Evolutionary conservation across 148 eudicot species (phyloP), one percentile per base, ranked within the genome.

Genomic region (Salicornia ramosissima): DNA sequence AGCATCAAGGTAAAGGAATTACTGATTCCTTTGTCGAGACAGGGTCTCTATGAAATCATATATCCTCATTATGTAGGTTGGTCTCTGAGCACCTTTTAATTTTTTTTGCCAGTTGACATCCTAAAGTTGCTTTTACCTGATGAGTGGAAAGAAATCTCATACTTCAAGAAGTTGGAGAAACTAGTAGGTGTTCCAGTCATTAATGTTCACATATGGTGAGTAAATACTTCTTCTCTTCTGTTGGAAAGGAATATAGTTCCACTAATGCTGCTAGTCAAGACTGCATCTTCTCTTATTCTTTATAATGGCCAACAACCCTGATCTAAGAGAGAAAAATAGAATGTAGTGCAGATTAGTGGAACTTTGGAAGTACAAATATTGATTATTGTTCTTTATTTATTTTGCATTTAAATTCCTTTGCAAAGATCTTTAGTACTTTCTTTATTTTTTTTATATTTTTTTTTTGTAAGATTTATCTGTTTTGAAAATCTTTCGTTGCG

Each of bases 201-300:
- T 68, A 90, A 90, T 77, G 93, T 94, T 75, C 99, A 94, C 87
- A 90, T 94, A 83, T 94, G 97, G 99, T 94, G 57, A 81, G 99
- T 83, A 53, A 47, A 66, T 40, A 14, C 22, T 52, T 50, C 50
- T 77, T n/a, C 52, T 49, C 14, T 57, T 70, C 53, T 31, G 16
- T 30, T 16, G 45, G 22, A 15, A 13, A 22, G 45, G 22, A 15
- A 13, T 43, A 55, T 39, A n/a, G n/a, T 62, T 30, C 36, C 10
- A 4, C 26, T 60, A 18, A 15, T 45, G 57, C 47, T 46, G 11
- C 21, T 19, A 21, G 19, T 43, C 14, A 53, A 46, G 2, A 28
- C 19, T 28, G 25, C 25, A 14, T 57, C 33, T 59, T 19, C 42
- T 59, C 28, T 64, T 30, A 8, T 22, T 65, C 19, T 42, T 2